These are phyloP conservation scores for Paramecium biaurelia DNA, from an alignment of 73 alveolate species.

Conservation along the genomic window DNA sequence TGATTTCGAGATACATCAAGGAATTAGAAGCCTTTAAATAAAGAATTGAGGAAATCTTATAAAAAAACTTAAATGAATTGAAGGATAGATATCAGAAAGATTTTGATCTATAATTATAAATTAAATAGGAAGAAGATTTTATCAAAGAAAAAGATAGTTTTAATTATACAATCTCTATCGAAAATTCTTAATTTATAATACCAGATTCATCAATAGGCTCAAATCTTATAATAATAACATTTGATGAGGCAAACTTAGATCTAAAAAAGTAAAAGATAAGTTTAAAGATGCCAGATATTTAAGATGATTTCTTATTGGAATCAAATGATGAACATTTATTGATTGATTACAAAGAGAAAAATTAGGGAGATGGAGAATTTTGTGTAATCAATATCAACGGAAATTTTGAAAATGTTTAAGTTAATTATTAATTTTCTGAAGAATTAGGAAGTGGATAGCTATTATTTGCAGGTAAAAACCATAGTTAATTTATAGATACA, in stretches of 20 bases:
- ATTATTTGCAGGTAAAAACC: neutral
- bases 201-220: neutral
- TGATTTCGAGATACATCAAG: slow-evolving; percentile 9
- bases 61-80: neutral
- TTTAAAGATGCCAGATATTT: neutral
- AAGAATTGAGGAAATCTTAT: neutral
- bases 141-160: neutral
- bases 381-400: neutral
- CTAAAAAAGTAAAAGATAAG: neutral
- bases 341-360: neutral
- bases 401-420: neutral
- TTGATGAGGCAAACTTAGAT: neutral
- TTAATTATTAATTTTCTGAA: neutral
- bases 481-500: neutral
- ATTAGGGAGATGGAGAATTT: neutral
- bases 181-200: neutral
- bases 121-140: neutral
- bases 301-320: neutral
- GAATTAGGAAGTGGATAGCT: neutral
- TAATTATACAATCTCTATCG: neutral
- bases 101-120: neutral
- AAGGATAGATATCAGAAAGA: neutral
- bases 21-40: slow-evolving; percentile 4
- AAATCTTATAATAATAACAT: neutral
- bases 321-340: neutral